phyloP scores from a whole-genome alignment of 1,139 yeast species.

The Pichia sp. region DNA sequence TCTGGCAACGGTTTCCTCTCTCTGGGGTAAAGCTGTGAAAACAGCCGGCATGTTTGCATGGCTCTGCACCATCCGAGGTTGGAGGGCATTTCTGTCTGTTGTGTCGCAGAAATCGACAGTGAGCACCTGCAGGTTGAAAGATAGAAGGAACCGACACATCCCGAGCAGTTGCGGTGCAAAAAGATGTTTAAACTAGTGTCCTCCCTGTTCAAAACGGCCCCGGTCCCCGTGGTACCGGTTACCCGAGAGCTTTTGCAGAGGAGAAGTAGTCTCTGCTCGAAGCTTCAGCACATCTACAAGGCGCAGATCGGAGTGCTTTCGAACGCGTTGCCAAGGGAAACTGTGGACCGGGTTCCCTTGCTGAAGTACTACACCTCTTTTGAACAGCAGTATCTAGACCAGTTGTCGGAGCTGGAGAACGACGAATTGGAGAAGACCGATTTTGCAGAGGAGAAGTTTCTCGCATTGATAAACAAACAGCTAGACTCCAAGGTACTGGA shows the following conservation, averaged over 20 bases:
- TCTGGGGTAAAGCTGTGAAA: background rate
- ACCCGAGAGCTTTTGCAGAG: slow-evolving; percentile 17
- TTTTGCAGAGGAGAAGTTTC: slow-evolving; percentile 13
- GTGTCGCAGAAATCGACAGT: no score
- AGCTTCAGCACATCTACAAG: slow-evolving; percentile 13
- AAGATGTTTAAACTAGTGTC: slow-evolving; percentile 16
- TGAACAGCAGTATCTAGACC: slow-evolving; percentile 7
- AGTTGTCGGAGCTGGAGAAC: slow-evolving; percentile 3
- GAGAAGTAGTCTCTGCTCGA: slow-evolving; percentile 10
- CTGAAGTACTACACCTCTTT: slow-evolving; percentile 9
- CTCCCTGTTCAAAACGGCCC: slow-evolving; percentile 10
- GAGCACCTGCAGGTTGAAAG: no score
- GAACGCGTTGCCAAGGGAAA: background rate
- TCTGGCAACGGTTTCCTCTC: background rate
- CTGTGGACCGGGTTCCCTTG: slow-evolving; percentile 6
- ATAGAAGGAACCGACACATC: no score
- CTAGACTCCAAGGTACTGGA: slow-evolving; percentile 21
- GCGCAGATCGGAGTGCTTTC: slow-evolving; percentile 16
- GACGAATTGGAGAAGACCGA: background rate
- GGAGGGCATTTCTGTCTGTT: no score
- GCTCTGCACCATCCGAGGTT: background rate
- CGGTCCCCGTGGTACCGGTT: slow-evolving; percentile 7
- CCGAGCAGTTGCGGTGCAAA: background rate
- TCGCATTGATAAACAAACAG: slow-evolving; percentile 11
- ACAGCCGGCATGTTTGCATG: background rate